Percentiles rank a stretch among this genome's conserved stretches.
Conservation (phyloP, 768 basidiomycete genomes). For the Baorangia bicolor region DNA sequence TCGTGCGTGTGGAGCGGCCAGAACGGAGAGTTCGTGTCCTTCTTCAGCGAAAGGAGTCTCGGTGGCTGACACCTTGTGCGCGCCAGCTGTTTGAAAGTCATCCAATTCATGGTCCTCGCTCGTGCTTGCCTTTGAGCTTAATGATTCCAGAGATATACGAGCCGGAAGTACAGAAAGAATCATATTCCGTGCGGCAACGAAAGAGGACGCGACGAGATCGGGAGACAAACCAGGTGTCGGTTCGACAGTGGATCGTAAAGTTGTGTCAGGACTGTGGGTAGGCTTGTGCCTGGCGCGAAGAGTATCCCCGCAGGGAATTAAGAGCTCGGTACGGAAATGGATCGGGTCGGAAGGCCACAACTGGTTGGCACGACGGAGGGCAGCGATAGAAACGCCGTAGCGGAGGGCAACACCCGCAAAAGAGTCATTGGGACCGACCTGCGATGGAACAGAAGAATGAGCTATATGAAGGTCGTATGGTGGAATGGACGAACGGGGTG, state of each 20-base stretch:
- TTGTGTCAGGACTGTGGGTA: not conserved
- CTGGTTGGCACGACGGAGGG: conserved; percentile 85
- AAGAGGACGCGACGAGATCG: conserved; percentile 13
- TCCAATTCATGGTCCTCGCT: conserved; percentile 33
- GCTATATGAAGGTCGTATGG: not conserved
- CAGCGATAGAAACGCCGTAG: conserved; percentile 82
- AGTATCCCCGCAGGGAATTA: conserved; percentile 54
- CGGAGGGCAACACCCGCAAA: conserved; percentile 85
- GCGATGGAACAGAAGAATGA: conserved; percentile 1
- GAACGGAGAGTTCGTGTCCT: conserved; percentile 15
- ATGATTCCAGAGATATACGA: conserved; percentile 31
- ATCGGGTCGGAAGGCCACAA: conserved; percentile 93
- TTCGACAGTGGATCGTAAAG: not conserved
- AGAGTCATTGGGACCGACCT: conserved; percentile 77
- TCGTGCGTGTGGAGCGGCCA: not conserved
- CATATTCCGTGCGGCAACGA: conserved; percentile 21
- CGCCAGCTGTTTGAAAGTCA: conserved; percentile 7
- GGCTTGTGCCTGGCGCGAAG: conserved; percentile 5
- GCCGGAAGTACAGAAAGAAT: conserved; percentile 27
- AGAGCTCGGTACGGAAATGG: conserved; percentile 78
- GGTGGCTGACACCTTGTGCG: not conserved
- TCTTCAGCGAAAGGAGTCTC: not conserved
- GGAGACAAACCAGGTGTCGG: conserved; percentile 3
- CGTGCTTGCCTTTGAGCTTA: conserved; percentile 26
- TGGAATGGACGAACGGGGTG: conserved; percentile 20